A percentile compares a stretch with the other conserved stretches of the same genome.
phyloP scores from a whole-genome alignment of 164 flowering plant genomes.

The Cinnamomum micranthum region DNA sequence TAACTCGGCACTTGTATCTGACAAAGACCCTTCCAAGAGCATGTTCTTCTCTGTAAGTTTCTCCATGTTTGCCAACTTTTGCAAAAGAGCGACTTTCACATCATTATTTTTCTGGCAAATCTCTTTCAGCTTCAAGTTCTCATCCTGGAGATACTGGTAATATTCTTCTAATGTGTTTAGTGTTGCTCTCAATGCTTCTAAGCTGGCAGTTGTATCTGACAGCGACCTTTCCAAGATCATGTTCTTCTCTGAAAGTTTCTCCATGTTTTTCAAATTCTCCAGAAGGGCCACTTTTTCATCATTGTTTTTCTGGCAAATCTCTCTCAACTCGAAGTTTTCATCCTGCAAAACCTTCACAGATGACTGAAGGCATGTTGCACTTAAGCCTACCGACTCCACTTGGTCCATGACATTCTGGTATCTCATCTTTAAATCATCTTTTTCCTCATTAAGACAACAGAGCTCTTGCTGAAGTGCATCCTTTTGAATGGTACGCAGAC shows the following conservation, averaged over 20 bases:
- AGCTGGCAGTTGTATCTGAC: constrained; percentile 38
- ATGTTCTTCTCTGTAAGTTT: constrained; percentile 55
- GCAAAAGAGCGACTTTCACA: constrained; percentile 42
- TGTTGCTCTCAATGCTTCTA: constrained; percentile 42
- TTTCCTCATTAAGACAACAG: constrained; percentile 52
- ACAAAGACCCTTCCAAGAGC: constrained; percentile 55
- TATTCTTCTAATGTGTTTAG: constrained; percentile 19
- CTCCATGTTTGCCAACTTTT: constrained; percentile 55
- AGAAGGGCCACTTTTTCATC: constrained; percentile 48
- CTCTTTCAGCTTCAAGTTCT: constrained; percentile 60
- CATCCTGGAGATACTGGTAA: constrained; percentile 47
- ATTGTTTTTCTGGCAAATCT: constrained; percentile 33
- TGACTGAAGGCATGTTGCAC: constrained; percentile 41
- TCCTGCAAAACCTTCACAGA: constrained; percentile 62
- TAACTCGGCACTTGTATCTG: constrained; percentile 55
- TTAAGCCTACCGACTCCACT: constrained; percentile 54
- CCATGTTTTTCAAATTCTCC: constrained; percentile 46
- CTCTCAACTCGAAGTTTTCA: constrained; percentile 61
- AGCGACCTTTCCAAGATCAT: constrained; percentile 41
- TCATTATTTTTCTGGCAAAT: constrained; percentile 14
- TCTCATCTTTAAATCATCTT: constrained; percentile 39
- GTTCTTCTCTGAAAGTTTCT: constrained; percentile 45
- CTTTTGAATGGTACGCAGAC: constrained; percentile 39
- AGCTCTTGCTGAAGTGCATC: constrained; percentile 60
- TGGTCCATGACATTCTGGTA: constrained; percentile 50